Percentiles rank a stretch among this genome's conserved stretches.
These are phyloP conservation scores for Zelopaecilomyces penicillatus DNA, from an alignment of 2,329 filamentous ascomycete genomes.

Conservation along the genomic window DNA sequence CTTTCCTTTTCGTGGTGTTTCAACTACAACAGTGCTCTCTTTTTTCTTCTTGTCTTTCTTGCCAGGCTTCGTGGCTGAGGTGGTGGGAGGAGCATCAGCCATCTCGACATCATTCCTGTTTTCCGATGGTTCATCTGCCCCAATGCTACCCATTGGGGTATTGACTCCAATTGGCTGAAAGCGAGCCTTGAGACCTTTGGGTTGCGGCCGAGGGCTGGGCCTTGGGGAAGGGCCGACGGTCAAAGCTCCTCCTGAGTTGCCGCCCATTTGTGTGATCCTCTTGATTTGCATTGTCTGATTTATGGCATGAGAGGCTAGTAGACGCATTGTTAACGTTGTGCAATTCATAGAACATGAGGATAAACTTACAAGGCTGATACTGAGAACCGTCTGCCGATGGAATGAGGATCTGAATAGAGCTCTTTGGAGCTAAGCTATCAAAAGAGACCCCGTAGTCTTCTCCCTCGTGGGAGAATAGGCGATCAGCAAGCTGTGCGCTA, in stretches of 20 bases:
- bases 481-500: slow-evolving; percentile 40
- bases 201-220: slow-evolving; percentile 53
- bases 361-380: slow-evolving; percentile 45
- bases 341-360: neutral
- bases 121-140: slow-evolving; percentile 31
- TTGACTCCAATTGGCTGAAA: slow-evolving; percentile 57
- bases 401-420: slow-evolving; percentile 51
- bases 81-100: slow-evolving; percentile 26
- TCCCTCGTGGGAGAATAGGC: slow-evolving; percentile 54
- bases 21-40: slow-evolving; percentile 9
- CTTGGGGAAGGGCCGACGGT: slow-evolving; percentile 36
- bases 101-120: slow-evolving; percentile 38
- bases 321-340: slow-evolving; percentile 7
- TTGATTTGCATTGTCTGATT: slow-evolving; percentile 57
- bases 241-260: slow-evolving; percentile 23
- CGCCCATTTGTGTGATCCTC: slow-evolving; percentile 49
- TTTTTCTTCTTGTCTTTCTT: slow-evolving; percentile 25
- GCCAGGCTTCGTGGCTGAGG: slow-evolving; percentile 8
- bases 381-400: slow-evolving; percentile 46
- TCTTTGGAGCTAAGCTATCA: slow-evolving; percentile 41
- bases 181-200: slow-evolving; percentile 57
- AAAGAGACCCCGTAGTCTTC: slow-evolving; percentile 53
- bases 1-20: slow-evolving; percentile 26
- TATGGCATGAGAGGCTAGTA: slow-evolving; percentile 32
- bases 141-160: slow-evolving; percentile 28